Evolutionary conservation across 2,329 filamentous ascomycete genomes (phyloP).

Genomic region (Madurella mycetomatis): DNA sequence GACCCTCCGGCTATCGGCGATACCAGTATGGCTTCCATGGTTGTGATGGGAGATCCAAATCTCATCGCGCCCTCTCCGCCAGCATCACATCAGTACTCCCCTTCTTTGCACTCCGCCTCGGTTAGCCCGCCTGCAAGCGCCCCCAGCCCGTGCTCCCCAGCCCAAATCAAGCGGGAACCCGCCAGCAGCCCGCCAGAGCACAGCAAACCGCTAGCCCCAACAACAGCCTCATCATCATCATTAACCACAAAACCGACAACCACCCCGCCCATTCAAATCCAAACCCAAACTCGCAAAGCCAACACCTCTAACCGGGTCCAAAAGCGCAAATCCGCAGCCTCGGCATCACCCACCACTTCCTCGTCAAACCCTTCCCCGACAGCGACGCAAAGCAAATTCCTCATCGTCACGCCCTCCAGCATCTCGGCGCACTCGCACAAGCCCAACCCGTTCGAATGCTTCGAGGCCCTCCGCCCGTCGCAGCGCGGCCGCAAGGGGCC

Average conservation of each 20-base stretch:
- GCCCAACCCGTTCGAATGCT: conserved; percentile 51
- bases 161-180: conserved; percentile 19
- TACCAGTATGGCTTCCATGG: conserved; percentile 28
- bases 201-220: neutral
- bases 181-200: neutral
- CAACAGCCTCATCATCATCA: conserved; percentile 1
- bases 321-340: conserved; percentile 38
- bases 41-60: conserved; percentile 37
- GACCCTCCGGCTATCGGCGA: conserved; percentile 12
- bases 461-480: conserved; percentile 49
- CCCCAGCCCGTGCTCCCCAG: conserved; percentile 18
- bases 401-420: conserved; percentile 33
- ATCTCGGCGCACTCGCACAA: conserved; percentile 48
- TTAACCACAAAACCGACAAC: neutral
- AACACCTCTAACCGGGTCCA: conserved; percentile 11
- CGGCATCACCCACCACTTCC: conserved; percentile 40
- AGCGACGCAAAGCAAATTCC: conserved; percentile 27
- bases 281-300: no score
- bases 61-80: conserved; percentile 34
- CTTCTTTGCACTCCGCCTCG: conserved; percentile 19
- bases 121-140: conserved; percentile 23
- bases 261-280: conserved; percentile 16
- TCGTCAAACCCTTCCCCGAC: conserved; percentile 47
- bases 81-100: conserved; percentile 24
- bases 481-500: conserved; percentile 55